Evolutionary conservation across 1,284 basidiomycete species (phyloP).

Genomic region (Austroboletus rostrupii): DNA sequence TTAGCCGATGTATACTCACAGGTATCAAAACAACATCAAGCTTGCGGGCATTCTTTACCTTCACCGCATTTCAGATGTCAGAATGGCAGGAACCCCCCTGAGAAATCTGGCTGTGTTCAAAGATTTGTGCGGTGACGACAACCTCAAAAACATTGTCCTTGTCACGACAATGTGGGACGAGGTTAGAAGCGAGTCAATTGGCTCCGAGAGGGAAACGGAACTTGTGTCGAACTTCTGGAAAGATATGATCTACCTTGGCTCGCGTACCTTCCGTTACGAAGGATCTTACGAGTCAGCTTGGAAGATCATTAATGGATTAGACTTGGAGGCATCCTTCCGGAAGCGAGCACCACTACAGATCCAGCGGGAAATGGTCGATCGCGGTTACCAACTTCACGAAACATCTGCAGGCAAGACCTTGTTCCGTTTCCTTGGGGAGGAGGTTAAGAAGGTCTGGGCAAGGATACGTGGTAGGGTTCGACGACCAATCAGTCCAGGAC

Average conservation of each 20-base stretch:
- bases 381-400: neutral
- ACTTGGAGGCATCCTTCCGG: slow-evolving; percentile 1
- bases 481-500: neutral
- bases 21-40: slow-evolving; percentile 16
- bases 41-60: slow-evolving; percentile 27
- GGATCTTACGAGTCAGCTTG: slow-evolving; percentile 15
- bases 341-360: slow-evolving; percentile 9
- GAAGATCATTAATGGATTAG: slow-evolving; percentile 9
- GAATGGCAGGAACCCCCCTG: slow-evolving; percentile 36
- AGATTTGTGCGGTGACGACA: slow-evolving; percentile 23
- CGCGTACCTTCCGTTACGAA: slow-evolving; percentile 9
- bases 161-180: slow-evolving; percentile 31
- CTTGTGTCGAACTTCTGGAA: slow-evolving; percentile 13
- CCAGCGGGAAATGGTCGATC: slow-evolving; percentile 22
- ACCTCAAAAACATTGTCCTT: slow-evolving; percentile 22
- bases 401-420: neutral
- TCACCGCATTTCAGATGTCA: slow-evolving; percentile 38
- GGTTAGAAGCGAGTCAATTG: slow-evolving; percentile 20
- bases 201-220: slow-evolving; percentile 12
- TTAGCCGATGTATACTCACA: slow-evolving; percentile 1
- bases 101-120: slow-evolving; percentile 21
- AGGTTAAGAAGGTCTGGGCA: neutral
- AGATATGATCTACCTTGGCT: slow-evolving; percentile 15
- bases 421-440: neutral
- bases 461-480: neutral